Percentiles rank a stretch among this genome's conserved stretches.
Conservation (phyloP, 768 basidiomycete genomes). For the Boletus vermiculosoides region DNA sequence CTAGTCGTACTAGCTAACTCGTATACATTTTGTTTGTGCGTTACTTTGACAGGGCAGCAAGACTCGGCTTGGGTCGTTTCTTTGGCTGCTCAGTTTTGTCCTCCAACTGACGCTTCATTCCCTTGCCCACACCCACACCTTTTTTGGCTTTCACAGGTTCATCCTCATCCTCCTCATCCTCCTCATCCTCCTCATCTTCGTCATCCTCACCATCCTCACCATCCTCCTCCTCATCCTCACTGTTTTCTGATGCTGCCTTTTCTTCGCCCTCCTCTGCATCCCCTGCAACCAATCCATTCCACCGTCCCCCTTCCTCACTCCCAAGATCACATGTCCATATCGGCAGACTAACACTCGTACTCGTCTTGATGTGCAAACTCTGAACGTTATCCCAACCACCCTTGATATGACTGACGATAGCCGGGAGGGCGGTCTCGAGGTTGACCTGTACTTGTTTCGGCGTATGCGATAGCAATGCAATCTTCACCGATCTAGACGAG, state of each 20-base stretch:
- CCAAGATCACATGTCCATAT: constrained; percentile 86
- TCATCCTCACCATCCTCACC: neutral
- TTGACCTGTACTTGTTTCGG: constrained; percentile 76
- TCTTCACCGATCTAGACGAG: constrained; percentile 70
- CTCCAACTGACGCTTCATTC: constrained; percentile 12
- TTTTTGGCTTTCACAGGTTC: constrained; percentile 2
- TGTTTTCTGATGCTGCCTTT: neutral
- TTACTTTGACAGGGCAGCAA: neutral
- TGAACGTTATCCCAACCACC: constrained; percentile 92
- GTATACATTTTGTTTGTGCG: neutral
- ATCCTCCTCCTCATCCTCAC: constrained; percentile 1
- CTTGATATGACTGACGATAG: constrained; percentile 64
- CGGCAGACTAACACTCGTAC: constrained; percentile 78
- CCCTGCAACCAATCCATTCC: constrained; percentile 26
- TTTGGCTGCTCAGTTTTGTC: constrained; percentile 13
- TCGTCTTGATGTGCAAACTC: constrained; percentile 87
- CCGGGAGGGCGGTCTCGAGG: constrained; percentile 74
- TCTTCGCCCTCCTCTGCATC: neutral
- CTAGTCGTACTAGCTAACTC: neutral
- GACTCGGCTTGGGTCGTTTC: constrained; percentile 14
- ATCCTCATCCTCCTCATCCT: neutral
- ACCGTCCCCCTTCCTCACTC: constrained; percentile 36
- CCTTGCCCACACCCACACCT: neutral
- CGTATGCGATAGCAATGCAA: constrained; percentile 71
- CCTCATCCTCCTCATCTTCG: neutral